These are phyloP conservation scores for Hypoxylon rubiginosum DNA, from an alignment of 2,329 filamentous ascomycete species.

Conservation along the genomic window DNA sequence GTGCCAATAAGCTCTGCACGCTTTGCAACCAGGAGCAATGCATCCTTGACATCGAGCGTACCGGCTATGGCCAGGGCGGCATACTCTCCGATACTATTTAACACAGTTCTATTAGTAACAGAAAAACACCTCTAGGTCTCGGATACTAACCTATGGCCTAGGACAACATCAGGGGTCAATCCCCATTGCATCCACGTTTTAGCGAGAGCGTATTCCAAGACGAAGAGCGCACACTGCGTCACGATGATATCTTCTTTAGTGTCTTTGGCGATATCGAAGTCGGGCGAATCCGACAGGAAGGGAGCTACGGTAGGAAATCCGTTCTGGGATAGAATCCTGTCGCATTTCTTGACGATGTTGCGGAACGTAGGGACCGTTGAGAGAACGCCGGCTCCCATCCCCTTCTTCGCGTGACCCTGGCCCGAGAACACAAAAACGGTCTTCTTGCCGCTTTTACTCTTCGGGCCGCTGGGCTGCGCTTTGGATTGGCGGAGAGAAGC, in stretches of 20 bases:
- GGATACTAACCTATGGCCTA: constrained; percentile 44
- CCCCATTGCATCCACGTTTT: constrained; percentile 48
- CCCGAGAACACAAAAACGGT: constrained; percentile 54
- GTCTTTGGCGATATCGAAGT: constrained; percentile 27
- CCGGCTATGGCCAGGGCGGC: constrained; percentile 44
- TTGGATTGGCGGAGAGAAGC: constrained; percentile 1
- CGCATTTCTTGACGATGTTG: constrained; percentile 44
- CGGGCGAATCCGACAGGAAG: constrained; percentile 57
- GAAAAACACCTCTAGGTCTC: neutral
- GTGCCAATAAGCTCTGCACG: constrained; percentile 43
- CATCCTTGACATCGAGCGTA: constrained; percentile 37
- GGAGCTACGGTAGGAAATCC: constrained; percentile 50
- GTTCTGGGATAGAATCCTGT: constrained; percentile 43
- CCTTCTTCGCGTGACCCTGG: constrained; percentile 51
- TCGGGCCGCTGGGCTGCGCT: neutral
- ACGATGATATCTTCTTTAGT: constrained; percentile 36
- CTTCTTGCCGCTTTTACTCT: constrained; percentile 27
- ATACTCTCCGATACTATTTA: constrained; percentile 46
- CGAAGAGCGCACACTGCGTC: constrained; percentile 50
- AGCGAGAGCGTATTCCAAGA: constrained; percentile 51
- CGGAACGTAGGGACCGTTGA: constrained; percentile 47
- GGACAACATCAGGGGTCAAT: constrained; percentile 40
- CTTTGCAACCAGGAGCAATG: constrained; percentile 41
- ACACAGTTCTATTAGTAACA: neutral
- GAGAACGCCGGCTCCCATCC: constrained; percentile 51